These are phyloP conservation scores for Strobilomyces confusus DNA, from an alignment of 768 basidiomycete genomes.

Conservation along the genomic window DNA sequence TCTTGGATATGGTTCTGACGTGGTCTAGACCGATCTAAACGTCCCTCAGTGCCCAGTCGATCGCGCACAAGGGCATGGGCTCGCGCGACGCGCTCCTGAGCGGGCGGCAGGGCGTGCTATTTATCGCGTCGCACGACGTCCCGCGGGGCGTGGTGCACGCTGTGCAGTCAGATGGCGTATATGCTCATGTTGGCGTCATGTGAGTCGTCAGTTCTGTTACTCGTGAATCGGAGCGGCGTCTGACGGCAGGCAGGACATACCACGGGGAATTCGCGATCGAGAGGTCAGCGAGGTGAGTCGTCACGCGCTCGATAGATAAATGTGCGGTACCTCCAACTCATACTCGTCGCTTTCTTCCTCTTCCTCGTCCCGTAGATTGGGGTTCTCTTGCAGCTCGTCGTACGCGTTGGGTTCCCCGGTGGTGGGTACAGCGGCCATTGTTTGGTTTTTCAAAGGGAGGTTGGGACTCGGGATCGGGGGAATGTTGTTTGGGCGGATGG, in stretches of 20 bases:
- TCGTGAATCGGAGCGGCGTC: neutral
- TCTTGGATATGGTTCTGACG: neutral
- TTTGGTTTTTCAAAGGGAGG: slow-evolving; percentile 1
- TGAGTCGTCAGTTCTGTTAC: slow-evolving; percentile 34
- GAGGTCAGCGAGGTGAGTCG: neutral
- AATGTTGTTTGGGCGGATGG: slow-evolving; percentile 54
- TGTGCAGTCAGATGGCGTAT: slow-evolving; percentile 63
- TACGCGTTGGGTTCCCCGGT: slow-evolving; percentile 3
- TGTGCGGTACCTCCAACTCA: slow-evolving; percentile 20
- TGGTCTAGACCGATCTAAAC: slow-evolving; percentile 7
- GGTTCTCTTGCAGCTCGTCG: slow-evolving; percentile 6
- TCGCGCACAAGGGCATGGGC: neutral
- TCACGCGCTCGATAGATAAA: neutral
- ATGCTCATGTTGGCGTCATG: slow-evolving; percentile 80
- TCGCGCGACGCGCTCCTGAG: neutral
- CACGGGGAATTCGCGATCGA: slow-evolving; percentile 74
- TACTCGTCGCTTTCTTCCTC: slow-evolving; percentile 30
- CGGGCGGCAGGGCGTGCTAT: slow-evolving; percentile 40
- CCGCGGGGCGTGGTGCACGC: slow-evolving; percentile 64
- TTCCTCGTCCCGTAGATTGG: slow-evolving; percentile 3
- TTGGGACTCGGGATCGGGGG: slow-evolving; percentile 73
- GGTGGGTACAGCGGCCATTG: slow-evolving; percentile 22
- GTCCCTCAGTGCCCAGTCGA: neutral
- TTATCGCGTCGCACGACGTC: slow-evolving; percentile 65
- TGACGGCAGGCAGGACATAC: slow-evolving; percentile 59